Evolutionary conservation across 2,329 filamentous ascomycete genomes (phyloP), one percentile per base, ranked within the genome.

Genomic region (Sporothrix mexicana): DNA sequence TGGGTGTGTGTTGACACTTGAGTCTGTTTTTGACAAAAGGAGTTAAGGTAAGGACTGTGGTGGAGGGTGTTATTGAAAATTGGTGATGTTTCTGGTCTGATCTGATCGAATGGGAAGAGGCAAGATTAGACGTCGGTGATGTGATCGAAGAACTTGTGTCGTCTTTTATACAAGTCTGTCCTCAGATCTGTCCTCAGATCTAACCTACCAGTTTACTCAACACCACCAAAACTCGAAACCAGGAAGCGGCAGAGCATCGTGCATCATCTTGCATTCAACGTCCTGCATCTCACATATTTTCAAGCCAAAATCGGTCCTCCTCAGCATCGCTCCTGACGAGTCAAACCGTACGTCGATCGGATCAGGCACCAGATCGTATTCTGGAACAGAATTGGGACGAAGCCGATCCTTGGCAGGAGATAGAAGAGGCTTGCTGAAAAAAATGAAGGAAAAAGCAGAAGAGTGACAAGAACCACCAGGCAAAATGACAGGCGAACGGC

Each of bases 341-440:
- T 59, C 43, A 43, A 70, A 70, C 57, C 30, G 20, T 36, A 2
- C 4, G 36, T 25, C n/a, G 53, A 41, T 47, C 43, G 12, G 49
- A 64, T 36, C 72, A 76, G 77, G 76, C 78, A 76, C 76, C 75
- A 74, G 76, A 10, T 23, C 36, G 2, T 17, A 77, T 76, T 75
- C 74, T 73, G 62, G 61, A 69, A 72, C 71, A 69, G 64, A 72
- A 9, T 43, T 72, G 55, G 62, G 70, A 69, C 69, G 72, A 30
- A 75, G 49, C 76, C 75, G 75, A 77, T 74, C 76, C 53, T 70
- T 70, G 68, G 68, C 68, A 61, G 51, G 41, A 61, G 66, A 64
- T 36, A 7, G 30, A 36, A 36, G 51, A 23, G 51, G 51, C 51
- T 13, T 12, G 20, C 30, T 12, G 8, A 23, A 12, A 55, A 8